Base-by-base conservation (phyloP, 1,284 basidiomycete genomes). In the Pyrrhoderma noxium region DNA sequence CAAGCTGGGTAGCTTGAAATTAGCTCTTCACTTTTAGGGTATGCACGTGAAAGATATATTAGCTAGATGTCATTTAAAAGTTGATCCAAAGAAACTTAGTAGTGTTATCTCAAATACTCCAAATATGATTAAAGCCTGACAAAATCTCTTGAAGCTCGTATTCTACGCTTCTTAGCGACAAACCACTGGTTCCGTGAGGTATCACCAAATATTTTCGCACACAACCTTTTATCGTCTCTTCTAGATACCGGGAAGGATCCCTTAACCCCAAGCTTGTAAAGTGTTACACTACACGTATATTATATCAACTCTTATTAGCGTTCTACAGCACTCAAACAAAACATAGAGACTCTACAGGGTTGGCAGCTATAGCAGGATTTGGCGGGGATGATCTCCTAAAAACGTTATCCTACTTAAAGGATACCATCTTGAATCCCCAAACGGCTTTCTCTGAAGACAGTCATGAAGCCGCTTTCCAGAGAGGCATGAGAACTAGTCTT, bases 161-260 rank as follows among this genome's bases (percentile, higher is more conserved):
- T 58, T 9, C 56, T 62, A 9, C 54, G 61, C 3, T 51, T 57
- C 35, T 54, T 61, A 1, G 58, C 58, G 1, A 57, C 60, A 2
- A 43, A 57, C 36, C 57, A 60, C 47, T 51, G 60, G 37, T 61
- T 62, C 47, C 14, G 21, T 3, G 61, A 62, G 41, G 44, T 56
- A 36, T 27, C 34, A 8, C 57, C 54, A 14, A 57, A 59, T 27
- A 47, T 52, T 1, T 61, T 61, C 39, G 56, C 56, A 3, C 49
- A 52, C 47, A 62, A 59, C 35, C 57, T 58, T 3, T 42, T 52
- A 21, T 54, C 59, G 11, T 44, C 54, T 8, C 45, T 49, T 8
- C 50, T 61, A 3, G 59, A 61, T 45, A 59, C 57, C 2, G 55
- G 36, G 14, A 21, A 44, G 8, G 34, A 46, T 35, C 14, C 13